Percentiles rank a stretch among this genome's conserved stretches.
Conservation (phyloP, 2,329 filamentous ascomycete species). For the Xylariomycetidae sp. region DNA sequence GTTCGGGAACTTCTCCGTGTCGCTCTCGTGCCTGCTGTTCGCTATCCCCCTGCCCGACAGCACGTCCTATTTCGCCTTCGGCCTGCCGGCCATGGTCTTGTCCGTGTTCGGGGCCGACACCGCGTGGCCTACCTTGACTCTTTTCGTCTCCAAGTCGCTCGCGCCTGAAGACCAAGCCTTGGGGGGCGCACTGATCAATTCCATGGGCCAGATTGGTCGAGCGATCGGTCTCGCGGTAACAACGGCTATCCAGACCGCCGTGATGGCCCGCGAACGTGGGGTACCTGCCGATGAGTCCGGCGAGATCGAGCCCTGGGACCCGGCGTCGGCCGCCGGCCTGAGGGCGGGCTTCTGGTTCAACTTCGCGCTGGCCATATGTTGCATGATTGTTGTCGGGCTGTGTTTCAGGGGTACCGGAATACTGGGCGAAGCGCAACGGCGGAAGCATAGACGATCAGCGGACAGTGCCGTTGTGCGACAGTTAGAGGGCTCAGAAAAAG, state of each 20-base stretch:
- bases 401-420: conserved; percentile 50
- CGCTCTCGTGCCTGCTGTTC: conserved; percentile 55
- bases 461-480: too few relatives aligned
- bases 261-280: conserved; percentile 47
- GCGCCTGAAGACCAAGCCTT: conserved; percentile 61
- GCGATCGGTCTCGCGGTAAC: conserved; percentile 62
- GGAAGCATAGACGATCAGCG: too few relatives aligned
- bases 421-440: too few relatives aligned
- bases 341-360: conserved; percentile 50
- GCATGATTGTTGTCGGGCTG: conserved; percentile 39
- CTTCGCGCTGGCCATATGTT: conserved; percentile 40
- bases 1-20: conserved; percentile 52
- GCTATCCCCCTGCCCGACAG: conserved; percentile 56
- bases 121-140: conserved; percentile 59
- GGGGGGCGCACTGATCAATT: conserved; percentile 64
- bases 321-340: conserved; percentile 41
- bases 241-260: conserved; percentile 60
- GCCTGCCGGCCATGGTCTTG: conserved; percentile 61
- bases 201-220: conserved; percentile 60
- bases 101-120: conserved; percentile 64
- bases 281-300: conserved; percentile 41
- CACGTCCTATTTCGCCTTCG: conserved; percentile 64
- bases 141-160: conserved; percentile 61
- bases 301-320: conserved; percentile 37
- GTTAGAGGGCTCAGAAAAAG: too few relatives aligned